A percentile compares a stretch with the other conserved stretches of the same genome.
Evolutionary conservation across 148 eudicot species (phyloP).

Genomic region (Arbutus unedo): DNA sequence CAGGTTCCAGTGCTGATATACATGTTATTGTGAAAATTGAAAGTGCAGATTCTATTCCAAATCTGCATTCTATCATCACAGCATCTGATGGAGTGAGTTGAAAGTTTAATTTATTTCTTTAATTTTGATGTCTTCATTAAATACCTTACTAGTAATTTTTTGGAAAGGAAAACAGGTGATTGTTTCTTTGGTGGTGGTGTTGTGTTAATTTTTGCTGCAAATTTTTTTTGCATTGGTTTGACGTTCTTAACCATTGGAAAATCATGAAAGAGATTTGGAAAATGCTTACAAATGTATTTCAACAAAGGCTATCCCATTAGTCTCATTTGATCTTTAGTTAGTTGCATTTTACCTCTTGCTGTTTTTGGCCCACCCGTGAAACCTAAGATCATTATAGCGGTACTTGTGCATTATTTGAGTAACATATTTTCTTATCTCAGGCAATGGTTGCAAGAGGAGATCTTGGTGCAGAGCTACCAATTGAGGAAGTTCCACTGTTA

Average conservation of each 20-base stretch:
- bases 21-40: slow-evolving; percentile 90
- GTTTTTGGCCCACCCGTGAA: neutral
- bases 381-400: neutral
- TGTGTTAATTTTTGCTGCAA: neutral
- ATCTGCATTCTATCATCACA: slow-evolving; percentile 76
- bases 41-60: slow-evolving; percentile 78
- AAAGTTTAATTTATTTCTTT: slow-evolving; percentile 9
- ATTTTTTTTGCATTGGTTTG: neutral
- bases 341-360: neutral
- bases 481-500: slow-evolving; percentile 81
- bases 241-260: neutral
- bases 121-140: neutral
- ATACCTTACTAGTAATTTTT: neutral
- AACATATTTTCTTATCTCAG: slow-evolving; percentile 29
- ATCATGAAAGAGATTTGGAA: neutral
- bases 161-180: neutral
- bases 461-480: slow-evolving; percentile 87
- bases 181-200: neutral
- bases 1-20: slow-evolving; percentile 88
- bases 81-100: slow-evolving; percentile 81
- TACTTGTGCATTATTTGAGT: neutral
- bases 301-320: neutral
- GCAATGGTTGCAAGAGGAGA: slow-evolving; percentile 98
- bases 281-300: neutral
- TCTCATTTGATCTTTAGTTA: neutral